Conservation (phyloP, 805 yeast species). For the Ogataea pignaliae region DNA sequence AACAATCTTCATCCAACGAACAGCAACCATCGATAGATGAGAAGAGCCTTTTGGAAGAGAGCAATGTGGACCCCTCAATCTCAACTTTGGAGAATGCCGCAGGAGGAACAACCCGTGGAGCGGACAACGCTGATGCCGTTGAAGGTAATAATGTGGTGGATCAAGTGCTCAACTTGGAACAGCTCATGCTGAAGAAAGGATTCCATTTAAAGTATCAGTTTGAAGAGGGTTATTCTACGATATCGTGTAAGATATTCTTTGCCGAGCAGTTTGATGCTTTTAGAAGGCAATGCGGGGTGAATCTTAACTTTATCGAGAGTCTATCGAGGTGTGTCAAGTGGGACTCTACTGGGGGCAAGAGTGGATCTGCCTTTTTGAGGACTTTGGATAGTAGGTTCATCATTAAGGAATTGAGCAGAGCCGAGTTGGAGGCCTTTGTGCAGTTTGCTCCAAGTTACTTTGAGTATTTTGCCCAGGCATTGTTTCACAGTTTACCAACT, state of each 20-base stretch:
- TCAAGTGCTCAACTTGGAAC: conserved; percentile 44
- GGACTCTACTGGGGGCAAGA: conserved; percentile 95
- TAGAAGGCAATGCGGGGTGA: conserved; percentile 75
- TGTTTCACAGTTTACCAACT: conserved; percentile 92
- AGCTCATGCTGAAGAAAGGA: conserved; percentile 73
- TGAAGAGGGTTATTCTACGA: conserved; percentile 73
- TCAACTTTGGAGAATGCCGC: background rate
- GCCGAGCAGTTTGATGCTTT: conserved; percentile 97
- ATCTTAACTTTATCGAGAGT: conserved; percentile 77
- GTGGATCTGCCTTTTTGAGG: conserved; percentile 90
- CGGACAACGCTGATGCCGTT: background rate
- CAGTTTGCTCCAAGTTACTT: conserved; percentile 96
- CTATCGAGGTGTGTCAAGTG: conserved; percentile 90
- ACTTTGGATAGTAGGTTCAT: conserved; percentile 88
- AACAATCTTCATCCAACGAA: background rate
- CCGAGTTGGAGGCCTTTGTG: conserved; percentile 89
- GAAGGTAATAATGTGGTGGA: background rate
- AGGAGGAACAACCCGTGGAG: background rate
- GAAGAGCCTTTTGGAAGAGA: too few species aligned
- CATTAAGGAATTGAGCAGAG: conserved; percentile 80
- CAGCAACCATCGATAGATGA: background rate
- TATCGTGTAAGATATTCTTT: conserved; percentile 91
- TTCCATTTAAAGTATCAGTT: conserved; percentile 91
- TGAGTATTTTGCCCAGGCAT: conserved; percentile 91
- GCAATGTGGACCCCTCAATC: too few species aligned